Conservation (phyloP, 2,329 filamentous ascomycete genomes). For the Fusarium clavum region DNA sequence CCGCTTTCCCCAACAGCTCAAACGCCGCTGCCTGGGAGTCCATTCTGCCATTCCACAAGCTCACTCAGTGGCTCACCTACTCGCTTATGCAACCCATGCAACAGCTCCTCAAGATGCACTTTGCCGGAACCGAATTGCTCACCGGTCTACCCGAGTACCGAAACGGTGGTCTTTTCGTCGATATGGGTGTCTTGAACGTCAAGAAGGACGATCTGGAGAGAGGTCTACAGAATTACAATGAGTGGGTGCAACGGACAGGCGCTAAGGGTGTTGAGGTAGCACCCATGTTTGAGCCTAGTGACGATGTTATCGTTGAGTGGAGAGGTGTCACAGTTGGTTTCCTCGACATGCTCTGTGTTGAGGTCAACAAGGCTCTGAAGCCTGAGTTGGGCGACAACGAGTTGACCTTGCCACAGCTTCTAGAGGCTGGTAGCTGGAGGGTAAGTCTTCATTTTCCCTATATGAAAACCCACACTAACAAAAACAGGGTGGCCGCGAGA, state of each 20-base stretch:
- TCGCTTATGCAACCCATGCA: constrained; percentile 94
- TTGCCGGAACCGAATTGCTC: constrained; percentile 82
- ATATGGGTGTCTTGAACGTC: constrained; percentile 83
- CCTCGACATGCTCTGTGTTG: constrained; percentile 64
- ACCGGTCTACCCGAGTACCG: constrained; percentile 93
- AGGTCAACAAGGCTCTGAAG: constrained; percentile 55
- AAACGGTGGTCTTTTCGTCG: constrained; percentile 88
- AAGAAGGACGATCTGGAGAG: constrained; percentile 77
- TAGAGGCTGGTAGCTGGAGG: constrained; percentile 99
- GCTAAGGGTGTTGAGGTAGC: constrained; percentile 69
- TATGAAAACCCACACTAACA: constrained; percentile 27
- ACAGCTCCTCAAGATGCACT: constrained; percentile 81
- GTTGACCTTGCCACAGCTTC: constrained; percentile 84
- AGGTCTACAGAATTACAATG: constrained; percentile 71
- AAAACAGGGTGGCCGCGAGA: constrained; percentile 86
- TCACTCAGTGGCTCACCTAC: constrained; percentile 95
- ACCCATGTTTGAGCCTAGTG: constrained; percentile 68
- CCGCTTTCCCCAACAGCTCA: constrained; percentile 42
- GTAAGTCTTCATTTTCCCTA: constrained; percentile 60
- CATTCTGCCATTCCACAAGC: constrained; percentile 91
- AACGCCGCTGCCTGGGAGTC: constrained; percentile 70
- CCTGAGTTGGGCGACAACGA: constrained; percentile 74
- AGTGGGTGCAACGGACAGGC: constrained; percentile 78
- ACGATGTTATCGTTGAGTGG: constrained; percentile 74
- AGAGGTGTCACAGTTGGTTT: constrained; percentile 72